Evolutionary conservation across 129 eudicot species (phyloP).

Genomic region (Arctium minus): DNA sequence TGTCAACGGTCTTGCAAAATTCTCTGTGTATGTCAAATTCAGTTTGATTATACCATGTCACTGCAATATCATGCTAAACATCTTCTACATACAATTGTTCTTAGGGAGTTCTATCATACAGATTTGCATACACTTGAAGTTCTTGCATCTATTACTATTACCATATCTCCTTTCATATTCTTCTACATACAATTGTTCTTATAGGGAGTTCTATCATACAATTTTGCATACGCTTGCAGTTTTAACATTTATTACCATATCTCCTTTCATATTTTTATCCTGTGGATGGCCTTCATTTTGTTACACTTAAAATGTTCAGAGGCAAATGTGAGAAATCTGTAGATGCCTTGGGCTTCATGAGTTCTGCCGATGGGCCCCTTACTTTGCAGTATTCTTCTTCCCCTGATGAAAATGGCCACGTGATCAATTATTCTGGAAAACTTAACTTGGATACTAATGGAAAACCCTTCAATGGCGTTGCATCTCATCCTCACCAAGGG

Average conservation of each 20-base stretch:
- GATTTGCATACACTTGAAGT: background rate
- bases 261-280: background rate
- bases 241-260: conserved; percentile 3
- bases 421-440: conserved; percentile 34
- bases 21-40: conserved; percentile 38
- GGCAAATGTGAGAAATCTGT: conserved; percentile 43
- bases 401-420: conserved; percentile 26
- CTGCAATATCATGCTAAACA: conserved; percentile 4
- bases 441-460: conserved; percentile 28
- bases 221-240: background rate
- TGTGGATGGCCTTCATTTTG: conserved; percentile 10
- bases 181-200: background rate
- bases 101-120: background rate
- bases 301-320: conserved; percentile 30
- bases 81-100: background rate
- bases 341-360: conserved; percentile 33
- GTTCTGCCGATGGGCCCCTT: conserved; percentile 41
- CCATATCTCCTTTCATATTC: background rate
- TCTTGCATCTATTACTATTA: background rate
- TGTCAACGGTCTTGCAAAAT: conserved; percentile 30
- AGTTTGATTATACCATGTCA: conserved; percentile 8
- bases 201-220: background rate
- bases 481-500: conserved; percentile 29
- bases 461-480: conserved; percentile 32
- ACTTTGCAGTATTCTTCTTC: conserved; percentile 36